Base-by-base conservation (phyloP, 306 rosid genomes). In the Amphicarpaea edgeworthii region DNA sequence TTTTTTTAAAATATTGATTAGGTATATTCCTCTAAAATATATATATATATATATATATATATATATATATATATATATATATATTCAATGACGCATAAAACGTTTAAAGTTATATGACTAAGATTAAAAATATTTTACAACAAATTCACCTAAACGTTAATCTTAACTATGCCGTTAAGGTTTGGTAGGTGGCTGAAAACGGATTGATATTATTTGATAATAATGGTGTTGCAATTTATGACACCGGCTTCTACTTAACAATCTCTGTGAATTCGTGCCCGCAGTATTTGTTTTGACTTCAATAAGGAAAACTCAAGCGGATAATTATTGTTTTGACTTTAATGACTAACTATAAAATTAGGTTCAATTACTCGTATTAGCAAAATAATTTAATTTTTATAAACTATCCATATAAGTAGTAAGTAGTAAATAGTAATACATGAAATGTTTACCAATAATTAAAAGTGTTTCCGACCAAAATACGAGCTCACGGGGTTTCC, bases 151-250 rank as follows among this genome's bases (percentile, higher is more conserved):
- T 34, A 70, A 32, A 51, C 23, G 3, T 17, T 6, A 50, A 16
- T 51, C 46, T 49, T 70, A 26, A 10, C 60, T 28, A 43, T 17
- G 47, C 62, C 45, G 75, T 32, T 70, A 50, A 70, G 75, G 19
- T 10, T 49, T 16, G 75, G 62, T 70, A 5, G 75, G 63, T 70
- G 15, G 75, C 21, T 51, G 32, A 21, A 41, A 65, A 21, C 3
- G 20, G 72, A 21, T 45, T 24, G 16, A 47, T 49, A 26, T 24
- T 24, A n/a, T 28, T 2, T 28, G 32, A 3, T 30, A 3, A 4
- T 30, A 30, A 30, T 16, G 59, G 21, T 21, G 26, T 15, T 14
- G 14, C 7, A 23, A 20, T 20, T 7, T 0, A 11, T 5, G 61
- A 30, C 17, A 70, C 30, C 38, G 42, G 49, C 50, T 71, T 20